Base-by-base conservation (phyloP, 441 rosid genomes). In the Eruca vesicaria region DNA sequence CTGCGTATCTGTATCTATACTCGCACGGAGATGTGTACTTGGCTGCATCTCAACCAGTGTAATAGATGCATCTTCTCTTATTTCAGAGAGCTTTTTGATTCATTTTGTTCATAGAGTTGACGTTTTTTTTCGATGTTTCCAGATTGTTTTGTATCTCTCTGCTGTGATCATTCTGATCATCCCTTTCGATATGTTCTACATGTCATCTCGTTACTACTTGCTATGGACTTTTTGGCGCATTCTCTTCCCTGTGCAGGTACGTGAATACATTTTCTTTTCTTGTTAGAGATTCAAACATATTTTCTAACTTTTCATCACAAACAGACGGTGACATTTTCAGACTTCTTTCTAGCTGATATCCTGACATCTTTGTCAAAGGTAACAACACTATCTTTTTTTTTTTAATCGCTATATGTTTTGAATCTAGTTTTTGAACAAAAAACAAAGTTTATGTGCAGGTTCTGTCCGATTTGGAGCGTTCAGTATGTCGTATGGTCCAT, bases 41-140 rank as follows among this genome's bases (percentile, higher is more conserved):
- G 85, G 99, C 99, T 65, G 99, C 98, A 75, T 93, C 91, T 71
- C 98, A 95, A 91, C 98, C 98, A 85, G 97, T 95, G 98, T 95
- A 95, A 90, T 93, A 93, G 99, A 93, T 85, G 96, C 88, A 83
- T 88, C 89, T 84, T 82, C 75, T 90, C 86, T 78, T 82, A 41
- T 43, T 43, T 43, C 5, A n/a, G 21, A 61, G 4, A 29, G 72
- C 29, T 43, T 63, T 63, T 58, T 43, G 71, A 56, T 62, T 57
- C 55, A 10, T 43, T 45, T 56, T 45, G 15, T 10, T 73, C 48
- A 63, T 23, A 9, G 56, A 62, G 18, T 43, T 43, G 50, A 43
- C 50, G n/a, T 0, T 43, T 43, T 12, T 14, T 4, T 48, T 53
- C 23, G 26, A 43, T 74, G 59, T 18, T 82, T 86, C 78, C 97